Conservation (phyloP, 495 filamentous ascomycete species). For the Aspergillus panamensis region DNA sequence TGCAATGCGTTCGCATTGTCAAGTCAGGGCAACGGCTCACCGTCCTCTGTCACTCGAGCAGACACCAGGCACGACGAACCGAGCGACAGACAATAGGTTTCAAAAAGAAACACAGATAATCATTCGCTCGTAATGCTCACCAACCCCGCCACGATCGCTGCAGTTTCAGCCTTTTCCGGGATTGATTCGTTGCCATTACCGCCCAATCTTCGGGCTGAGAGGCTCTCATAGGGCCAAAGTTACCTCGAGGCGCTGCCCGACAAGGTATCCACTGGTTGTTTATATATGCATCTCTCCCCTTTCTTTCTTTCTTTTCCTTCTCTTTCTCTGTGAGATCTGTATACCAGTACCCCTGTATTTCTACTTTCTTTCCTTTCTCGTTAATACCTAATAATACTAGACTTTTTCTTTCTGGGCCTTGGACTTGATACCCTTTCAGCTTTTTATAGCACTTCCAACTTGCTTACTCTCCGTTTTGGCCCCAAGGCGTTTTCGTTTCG, state of each 20-base stretch:
- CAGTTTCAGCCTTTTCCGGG: constrained; percentile 16
- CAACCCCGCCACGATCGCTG: constrained; percentile 19
- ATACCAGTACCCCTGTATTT: constrained; percentile 19
- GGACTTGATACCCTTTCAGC: constrained; percentile 7
- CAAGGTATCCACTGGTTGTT: constrained; percentile 19
- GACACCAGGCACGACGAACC: neutral
- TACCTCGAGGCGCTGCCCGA: constrained; percentile 25
- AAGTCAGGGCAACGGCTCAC: constrained; percentile 8
- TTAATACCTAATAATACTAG: constrained; percentile 18
- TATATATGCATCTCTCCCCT: constrained; percentile 17
- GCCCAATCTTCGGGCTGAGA: constrained; percentile 22
- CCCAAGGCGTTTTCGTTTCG: constrained; percentile 16
- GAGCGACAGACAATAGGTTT: constrained; percentile 8
- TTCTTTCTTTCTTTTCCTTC: constrained; percentile 14
- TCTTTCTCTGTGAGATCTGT: constrained; percentile 16
- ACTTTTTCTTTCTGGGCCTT: neutral
- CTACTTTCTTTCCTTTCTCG: constrained; percentile 3
- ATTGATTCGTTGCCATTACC: constrained; percentile 26
- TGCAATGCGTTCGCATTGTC: neutral
- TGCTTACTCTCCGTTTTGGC: constrained; percentile 8
- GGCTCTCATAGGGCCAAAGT: constrained; percentile 26
- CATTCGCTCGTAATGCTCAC: constrained; percentile 18
- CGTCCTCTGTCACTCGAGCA: neutral
- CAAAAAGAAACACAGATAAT: constrained; percentile 14
- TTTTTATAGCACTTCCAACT: constrained; percentile 7